Percentiles rank a stretch among this genome's conserved stretches.
Conservation (phyloP, 139 green algal genomes). For the Edaphochlamys debaryana region DNA sequence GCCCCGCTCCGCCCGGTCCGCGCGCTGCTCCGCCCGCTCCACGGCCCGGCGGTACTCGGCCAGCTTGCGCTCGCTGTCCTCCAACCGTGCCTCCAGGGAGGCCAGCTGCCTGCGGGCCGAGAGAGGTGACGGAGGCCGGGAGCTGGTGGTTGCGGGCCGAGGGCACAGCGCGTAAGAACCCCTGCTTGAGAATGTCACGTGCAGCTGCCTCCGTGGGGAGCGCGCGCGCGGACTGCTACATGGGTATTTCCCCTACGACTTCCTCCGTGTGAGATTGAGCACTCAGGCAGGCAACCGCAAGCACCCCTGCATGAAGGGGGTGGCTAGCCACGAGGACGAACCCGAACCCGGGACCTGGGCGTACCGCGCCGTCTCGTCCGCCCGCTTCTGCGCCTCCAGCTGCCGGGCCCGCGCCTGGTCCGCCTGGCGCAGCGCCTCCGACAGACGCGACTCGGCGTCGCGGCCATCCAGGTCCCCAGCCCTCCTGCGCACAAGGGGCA, state of each 20-base stretch:
- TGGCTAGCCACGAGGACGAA: not conserved
- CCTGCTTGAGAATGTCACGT: no score
- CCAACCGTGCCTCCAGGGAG: constrained; percentile 44
- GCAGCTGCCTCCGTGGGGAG: not conserved
- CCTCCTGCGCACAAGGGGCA: not conserved
- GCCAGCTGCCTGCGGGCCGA: constrained; percentile 43
- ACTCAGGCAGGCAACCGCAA: no score
- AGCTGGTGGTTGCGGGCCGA: no score
- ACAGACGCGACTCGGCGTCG: constrained; percentile 23
- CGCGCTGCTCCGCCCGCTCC: constrained; percentile 53
- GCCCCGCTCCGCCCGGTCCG: constrained; percentile 51
- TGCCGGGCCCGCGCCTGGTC: constrained; percentile 40
- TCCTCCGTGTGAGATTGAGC: no score
- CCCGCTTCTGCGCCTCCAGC: constrained; percentile 45
- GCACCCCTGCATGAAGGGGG: no score
- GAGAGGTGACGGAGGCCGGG: no score
- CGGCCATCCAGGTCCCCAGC: constrained; percentile 34
- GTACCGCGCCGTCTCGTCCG: constrained; percentile 37
- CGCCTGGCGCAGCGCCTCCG: constrained; percentile 29
- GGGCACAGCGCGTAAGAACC: no score
- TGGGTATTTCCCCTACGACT: no score
- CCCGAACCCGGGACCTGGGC: not conserved
- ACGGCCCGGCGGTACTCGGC: constrained; percentile 39
- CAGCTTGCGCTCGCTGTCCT: constrained; percentile 46
- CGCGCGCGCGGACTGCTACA: no score